These are phyloP conservation scores for Solanum chilense DNA, from an alignment of 257 asterid species.

Conservation along the genomic window DNA sequence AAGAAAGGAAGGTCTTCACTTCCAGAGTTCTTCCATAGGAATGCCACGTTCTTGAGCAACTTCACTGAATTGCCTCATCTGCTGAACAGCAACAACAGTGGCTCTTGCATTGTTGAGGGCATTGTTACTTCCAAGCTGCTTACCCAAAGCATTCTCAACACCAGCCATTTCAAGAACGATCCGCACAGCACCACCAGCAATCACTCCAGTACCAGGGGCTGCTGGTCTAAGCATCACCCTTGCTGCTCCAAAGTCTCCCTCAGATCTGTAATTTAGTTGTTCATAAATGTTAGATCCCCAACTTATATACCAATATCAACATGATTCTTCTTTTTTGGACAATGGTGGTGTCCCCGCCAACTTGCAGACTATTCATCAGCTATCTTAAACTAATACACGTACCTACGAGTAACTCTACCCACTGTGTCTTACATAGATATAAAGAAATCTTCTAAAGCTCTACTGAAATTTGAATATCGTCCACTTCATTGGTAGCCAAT, in stretches of 20 bases:
- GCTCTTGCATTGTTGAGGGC: constrained; percentile 96
- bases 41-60: constrained; percentile 89
- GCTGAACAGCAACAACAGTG: constrained; percentile 70
- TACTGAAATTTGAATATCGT: neutral
- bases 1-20: constrained; percentile 23
- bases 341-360: neutral
- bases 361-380: neutral
- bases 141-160: constrained; percentile 85
- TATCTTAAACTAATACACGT: neutral
- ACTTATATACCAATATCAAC: neutral
- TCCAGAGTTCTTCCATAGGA: constrained; percentile 96
- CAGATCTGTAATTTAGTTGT: constrained; percentile 32
- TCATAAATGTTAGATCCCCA: neutral
- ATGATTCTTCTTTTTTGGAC: neutral
- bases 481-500: neutral
- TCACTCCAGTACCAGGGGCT: constrained; percentile 93
- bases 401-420: neutral
- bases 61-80: constrained; percentile 85
- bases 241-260: constrained; percentile 88
- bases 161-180: constrained; percentile 88
- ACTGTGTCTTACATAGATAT: neutral
- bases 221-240: constrained; percentile 96
- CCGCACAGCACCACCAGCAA: constrained; percentile 96
- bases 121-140: constrained; percentile 90
- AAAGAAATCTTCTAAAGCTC: neutral